phyloP scores from a whole-genome alignment of 2,329 filamentous ascomycete species.

The Purpureocillium takamizusanense region DNA sequence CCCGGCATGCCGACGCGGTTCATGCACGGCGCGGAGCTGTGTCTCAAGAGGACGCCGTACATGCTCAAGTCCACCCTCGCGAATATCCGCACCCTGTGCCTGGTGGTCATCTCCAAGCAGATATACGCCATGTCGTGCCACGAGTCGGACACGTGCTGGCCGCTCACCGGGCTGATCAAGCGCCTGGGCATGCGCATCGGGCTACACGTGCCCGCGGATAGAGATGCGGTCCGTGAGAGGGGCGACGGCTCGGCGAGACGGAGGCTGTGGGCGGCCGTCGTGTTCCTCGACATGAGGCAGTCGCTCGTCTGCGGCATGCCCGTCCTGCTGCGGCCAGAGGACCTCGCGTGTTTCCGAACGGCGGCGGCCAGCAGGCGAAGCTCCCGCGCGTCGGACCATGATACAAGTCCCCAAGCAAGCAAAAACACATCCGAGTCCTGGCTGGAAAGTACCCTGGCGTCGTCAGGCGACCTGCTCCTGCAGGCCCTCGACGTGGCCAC shows the following conservation, averaged over 20 bases:
- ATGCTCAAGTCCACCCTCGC: slow-evolving; percentile 2
- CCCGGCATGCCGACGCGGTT: slow-evolving; percentile 1
- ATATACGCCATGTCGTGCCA: slow-evolving; percentile 6
- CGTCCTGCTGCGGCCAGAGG: slow-evolving; percentile 1
- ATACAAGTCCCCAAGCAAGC: too few species aligned
- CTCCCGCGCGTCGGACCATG: too few species aligned
- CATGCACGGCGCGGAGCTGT: slow-evolving; percentile 3
- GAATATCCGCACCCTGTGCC: slow-evolving; percentile 2
- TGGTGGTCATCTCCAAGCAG: slow-evolving; percentile 5
- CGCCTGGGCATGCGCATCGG: slow-evolving; percentile 3
- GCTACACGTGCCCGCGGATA: background rate
- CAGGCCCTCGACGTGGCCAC: too few species aligned
- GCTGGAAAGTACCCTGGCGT: too few species aligned
- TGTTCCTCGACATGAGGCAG: slow-evolving; percentile 5
- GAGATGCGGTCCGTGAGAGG: too few species aligned
- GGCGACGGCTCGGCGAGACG: background rate
- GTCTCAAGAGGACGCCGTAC: slow-evolving; percentile 5
- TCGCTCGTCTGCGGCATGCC: slow-evolving; percentile 5
- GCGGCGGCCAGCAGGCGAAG: too few species aligned
- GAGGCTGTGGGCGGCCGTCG: slow-evolving; percentile 3
- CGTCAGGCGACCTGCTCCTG: too few species aligned
- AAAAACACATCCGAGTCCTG: too few species aligned
- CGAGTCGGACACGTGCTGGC: slow-evolving; percentile 6
- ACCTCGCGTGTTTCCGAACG: background rate
- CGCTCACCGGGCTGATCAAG: slow-evolving; percentile 4